Conservation (phyloP, 495 filamentous ascomycete genomes). For the Aspergillus biplanus region DNA sequence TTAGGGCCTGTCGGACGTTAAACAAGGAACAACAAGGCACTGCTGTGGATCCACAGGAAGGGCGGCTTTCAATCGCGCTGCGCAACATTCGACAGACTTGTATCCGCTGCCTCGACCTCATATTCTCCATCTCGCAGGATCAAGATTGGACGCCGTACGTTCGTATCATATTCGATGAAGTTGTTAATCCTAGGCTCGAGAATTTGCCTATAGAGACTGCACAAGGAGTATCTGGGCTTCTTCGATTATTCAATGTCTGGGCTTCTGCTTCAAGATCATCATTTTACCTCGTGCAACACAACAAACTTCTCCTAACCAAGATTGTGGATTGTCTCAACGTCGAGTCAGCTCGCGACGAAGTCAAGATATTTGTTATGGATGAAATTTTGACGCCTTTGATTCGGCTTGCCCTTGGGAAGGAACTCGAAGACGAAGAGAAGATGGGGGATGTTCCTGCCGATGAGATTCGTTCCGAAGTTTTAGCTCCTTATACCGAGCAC, state of each 20-base stretch:
- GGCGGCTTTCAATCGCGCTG: conserved; percentile 56
- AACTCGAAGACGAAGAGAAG: conserved; percentile 48
- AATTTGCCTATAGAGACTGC: conserved; percentile 85
- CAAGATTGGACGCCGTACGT: conserved; percentile 75
- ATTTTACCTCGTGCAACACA: conserved; percentile 66
- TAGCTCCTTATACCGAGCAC: conserved; percentile 69
- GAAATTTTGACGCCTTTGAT: conserved; percentile 68
- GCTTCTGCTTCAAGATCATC: conserved; percentile 66
- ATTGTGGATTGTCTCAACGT: conserved; percentile 72
- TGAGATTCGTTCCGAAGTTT: conserved; percentile 62
- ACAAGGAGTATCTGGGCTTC: conserved; percentile 80
- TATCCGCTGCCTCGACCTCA: conserved; percentile 74
- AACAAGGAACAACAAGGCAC: conserved; percentile 40
- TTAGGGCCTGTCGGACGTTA: conserved; percentile 67
- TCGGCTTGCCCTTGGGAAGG: conserved; percentile 52
- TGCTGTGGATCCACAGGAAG: conserved; percentile 46
- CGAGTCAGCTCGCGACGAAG: conserved; percentile 81
- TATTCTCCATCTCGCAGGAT: conserved; percentile 70
- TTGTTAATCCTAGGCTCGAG: conserved; percentile 75
- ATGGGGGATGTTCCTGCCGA: conserved; percentile 53
- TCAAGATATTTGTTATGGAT: conserved; percentile 78
- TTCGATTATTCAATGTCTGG: conserved; percentile 83
- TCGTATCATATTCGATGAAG: conserved; percentile 67
- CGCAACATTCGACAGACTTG: conserved; percentile 73
- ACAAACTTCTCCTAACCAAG: conserved; percentile 65